Evolutionary conservation across 2,329 filamentous ascomycete species (phyloP).

Genomic region (Penicillium occitanis): DNA sequence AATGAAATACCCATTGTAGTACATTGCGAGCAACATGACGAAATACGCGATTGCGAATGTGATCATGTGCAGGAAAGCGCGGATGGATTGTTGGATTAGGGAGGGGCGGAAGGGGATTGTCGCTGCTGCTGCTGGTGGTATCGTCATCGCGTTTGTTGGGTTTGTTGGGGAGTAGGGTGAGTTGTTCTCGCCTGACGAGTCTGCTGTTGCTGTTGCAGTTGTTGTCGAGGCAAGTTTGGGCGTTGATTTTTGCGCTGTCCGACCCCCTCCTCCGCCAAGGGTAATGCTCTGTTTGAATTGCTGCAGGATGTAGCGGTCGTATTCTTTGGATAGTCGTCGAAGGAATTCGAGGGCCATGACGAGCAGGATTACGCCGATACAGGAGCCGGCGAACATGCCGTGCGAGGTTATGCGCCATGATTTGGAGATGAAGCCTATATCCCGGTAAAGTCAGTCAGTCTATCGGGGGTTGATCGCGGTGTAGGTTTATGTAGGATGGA

Average conservation of each 20-base stretch:
- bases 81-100: slow-evolving; percentile 63
- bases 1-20: slow-evolving; percentile 72
- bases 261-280: background rate
- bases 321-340: slow-evolving; percentile 69
- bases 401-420: slow-evolving; percentile 69
- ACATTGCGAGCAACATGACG: slow-evolving; percentile 69
- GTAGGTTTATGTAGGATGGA: background rate
- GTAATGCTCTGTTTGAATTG: slow-evolving; percentile 34
- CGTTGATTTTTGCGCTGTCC: background rate
- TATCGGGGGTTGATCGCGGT: too few species aligned
- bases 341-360: slow-evolving; percentile 71
- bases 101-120: slow-evolving; percentile 51
- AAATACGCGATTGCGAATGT: slow-evolving; percentile 77
- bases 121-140: background rate
- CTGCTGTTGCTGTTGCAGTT: background rate
- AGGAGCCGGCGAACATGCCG: slow-evolving; percentile 75
- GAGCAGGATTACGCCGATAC: slow-evolving; percentile 74
- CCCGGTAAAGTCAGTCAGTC: background rate
- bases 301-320: slow-evolving; percentile 65
- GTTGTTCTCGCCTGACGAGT: background rate
- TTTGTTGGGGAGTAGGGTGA: background rate
- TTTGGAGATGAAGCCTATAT: slow-evolving; percentile 62
- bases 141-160: background rate
- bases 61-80: slow-evolving; percentile 66
- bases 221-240: background rate